Conservation (phyloP, 2,329 filamentous ascomycete genomes). For the Xylaria sp. region DNA sequence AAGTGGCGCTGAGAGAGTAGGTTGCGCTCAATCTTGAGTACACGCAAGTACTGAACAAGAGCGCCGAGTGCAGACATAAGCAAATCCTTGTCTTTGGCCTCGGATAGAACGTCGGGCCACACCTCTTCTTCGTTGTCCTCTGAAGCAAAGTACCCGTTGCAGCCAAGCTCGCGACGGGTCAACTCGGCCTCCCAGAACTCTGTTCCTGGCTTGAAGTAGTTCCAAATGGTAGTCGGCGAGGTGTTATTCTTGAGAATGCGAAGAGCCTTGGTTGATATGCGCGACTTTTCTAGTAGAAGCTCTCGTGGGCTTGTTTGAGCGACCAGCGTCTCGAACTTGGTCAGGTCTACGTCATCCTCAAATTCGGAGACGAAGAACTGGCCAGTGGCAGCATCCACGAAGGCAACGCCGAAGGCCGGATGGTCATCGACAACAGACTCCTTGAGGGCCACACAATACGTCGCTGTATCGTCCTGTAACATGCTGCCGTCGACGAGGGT, state of each 20-base stretch:
- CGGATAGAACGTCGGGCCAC: slow-evolving; percentile 81
- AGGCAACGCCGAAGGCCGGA: slow-evolving; percentile 89
- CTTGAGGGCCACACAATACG: slow-evolving; percentile 95
- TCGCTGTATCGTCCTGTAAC: slow-evolving; percentile 98
- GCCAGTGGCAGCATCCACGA: slow-evolving; percentile 94
- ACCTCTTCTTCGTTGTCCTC: slow-evolving; percentile 63
- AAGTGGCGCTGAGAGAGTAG: slow-evolving; percentile 92
- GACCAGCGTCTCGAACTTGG: slow-evolving; percentile 96
- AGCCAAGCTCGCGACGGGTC: slow-evolving; percentile 82
- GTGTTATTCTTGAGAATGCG: slow-evolving; percentile 98
- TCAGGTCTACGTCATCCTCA: slow-evolving; percentile 89
- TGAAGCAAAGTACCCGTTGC: slow-evolving; percentile 79
- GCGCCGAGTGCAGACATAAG: slow-evolving; percentile 93
- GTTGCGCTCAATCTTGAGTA: slow-evolving; percentile 88
- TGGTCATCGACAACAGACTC: slow-evolving; percentile 77
- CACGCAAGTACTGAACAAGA: slow-evolving; percentile 84
- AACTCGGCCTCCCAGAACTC: slow-evolving; percentile 93
- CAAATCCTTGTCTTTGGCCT: slow-evolving; percentile 80
- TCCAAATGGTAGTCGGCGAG: slow-evolving; percentile 92
- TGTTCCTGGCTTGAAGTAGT: slow-evolving; percentile 83
- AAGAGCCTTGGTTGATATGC: slow-evolving; percentile 85
- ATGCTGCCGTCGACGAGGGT: slow-evolving; percentile 96
- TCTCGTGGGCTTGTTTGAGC: slow-evolving; percentile 92
- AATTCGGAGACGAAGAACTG: slow-evolving; percentile 96
- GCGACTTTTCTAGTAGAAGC: slow-evolving; percentile 87